Evolutionary conservation across 306 rosid genomes (phyloP).

Genomic region (Acacia crassicarpa): DNA sequence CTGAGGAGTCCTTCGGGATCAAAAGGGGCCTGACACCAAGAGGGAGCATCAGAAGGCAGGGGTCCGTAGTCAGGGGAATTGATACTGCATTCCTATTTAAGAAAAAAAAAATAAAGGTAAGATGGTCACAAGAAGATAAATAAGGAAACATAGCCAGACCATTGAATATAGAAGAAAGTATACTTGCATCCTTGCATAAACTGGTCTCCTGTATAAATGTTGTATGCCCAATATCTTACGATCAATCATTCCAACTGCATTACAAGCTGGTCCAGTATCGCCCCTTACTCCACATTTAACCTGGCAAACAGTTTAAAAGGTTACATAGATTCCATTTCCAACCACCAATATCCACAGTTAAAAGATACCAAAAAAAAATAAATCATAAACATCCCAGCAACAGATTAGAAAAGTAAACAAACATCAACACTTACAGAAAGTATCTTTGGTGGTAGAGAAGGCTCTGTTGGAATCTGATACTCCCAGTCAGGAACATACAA

Average conservation of each 20-base stretch:
- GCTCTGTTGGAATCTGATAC: slow-evolving; percentile 58
- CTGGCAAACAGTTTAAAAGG: slow-evolving; percentile 35
- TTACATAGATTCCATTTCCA: slow-evolving; percentile 13
- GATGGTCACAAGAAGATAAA: background rate
- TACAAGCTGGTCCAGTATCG: slow-evolving; percentile 83
- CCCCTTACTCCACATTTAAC: slow-evolving; percentile 89
- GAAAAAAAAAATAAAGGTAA: background rate
- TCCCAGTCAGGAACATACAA: slow-evolving; percentile 91
- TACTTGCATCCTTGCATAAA: slow-evolving; percentile 76
- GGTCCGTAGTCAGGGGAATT: slow-evolving; percentile 87
- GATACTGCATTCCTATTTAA: slow-evolving; percentile 78
- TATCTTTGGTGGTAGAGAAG: slow-evolving; percentile 45
- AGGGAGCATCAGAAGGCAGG: slow-evolving; percentile 82
- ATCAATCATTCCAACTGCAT: slow-evolving; percentile 90
- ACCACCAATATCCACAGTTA: slow-evolving; percentile 11
- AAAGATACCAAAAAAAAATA: background rate
- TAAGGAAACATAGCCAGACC: background rate
- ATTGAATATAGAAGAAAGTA: slow-evolving; percentile 16
- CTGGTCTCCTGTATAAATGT: slow-evolving; percentile 67
- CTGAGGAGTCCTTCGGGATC: slow-evolving; percentile 98
- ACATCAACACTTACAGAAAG: slow-evolving; percentile 62
- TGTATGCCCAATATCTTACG: slow-evolving; percentile 68
- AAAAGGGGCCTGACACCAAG: slow-evolving; percentile 99
- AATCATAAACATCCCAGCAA: background rate
- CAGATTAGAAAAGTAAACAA: background rate